These are phyloP conservation scores for Sporopachydermia quercuum DNA, from an alignment of 805 yeast genomes.

Conservation along the genomic window DNA sequence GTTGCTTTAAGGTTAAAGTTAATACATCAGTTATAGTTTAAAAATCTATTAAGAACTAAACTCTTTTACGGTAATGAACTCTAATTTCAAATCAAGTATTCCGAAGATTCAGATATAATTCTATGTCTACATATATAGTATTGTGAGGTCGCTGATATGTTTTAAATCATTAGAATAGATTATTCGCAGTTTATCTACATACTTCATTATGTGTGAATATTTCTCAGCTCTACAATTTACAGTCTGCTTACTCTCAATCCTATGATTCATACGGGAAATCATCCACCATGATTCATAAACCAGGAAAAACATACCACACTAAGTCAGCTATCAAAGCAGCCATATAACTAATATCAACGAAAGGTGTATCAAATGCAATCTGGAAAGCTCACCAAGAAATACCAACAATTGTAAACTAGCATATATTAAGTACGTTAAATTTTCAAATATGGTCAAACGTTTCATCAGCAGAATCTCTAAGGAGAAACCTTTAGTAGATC, in stretches of 20 bases:
- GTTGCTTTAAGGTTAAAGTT: not conserved
- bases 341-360: constrained; percentile 1
- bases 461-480: constrained; percentile 1
- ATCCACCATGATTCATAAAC: constrained; percentile 1
- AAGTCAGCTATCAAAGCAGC: constrained; percentile 1
- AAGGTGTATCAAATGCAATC: constrained; percentile 1
- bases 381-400: constrained; percentile 1
- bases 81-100: constrained; percentile 1
- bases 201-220: not conserved
- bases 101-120: constrained; percentile 1
- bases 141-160: not conserved
- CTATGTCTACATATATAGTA: not conserved
- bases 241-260: constrained; percentile 1
- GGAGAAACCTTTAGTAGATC: constrained; percentile 1
- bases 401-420: constrained; percentile 1
- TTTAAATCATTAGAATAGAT: not conserved
- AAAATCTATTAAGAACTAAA: not conserved
- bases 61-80: constrained; percentile 1
- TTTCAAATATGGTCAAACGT: constrained; percentile 1
- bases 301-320: constrained; percentile 1
- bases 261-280: constrained; percentile 1
- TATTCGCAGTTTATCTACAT: constrained; percentile 1
- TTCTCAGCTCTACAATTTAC: constrained; percentile 1
- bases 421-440: not conserved
- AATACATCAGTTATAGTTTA: not conserved